Percentiles rank a stretch among this genome's conserved stretches.
Evolutionary conservation across 83 land plant species (phyloP).

Genomic region (Diphasiastrum complanatum): DNA sequence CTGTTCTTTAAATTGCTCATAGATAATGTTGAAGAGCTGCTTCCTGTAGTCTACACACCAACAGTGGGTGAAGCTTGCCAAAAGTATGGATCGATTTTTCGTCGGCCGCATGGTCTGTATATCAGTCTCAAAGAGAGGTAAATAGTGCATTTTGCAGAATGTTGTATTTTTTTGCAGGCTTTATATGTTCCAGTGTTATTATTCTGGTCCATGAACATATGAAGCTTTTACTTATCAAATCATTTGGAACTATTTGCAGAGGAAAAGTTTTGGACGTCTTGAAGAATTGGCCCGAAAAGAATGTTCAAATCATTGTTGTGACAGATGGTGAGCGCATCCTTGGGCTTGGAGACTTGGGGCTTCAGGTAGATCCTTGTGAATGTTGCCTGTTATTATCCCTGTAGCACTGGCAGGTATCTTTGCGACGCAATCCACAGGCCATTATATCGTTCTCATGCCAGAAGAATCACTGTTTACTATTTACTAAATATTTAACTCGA

Average conservation of each 20-base stretch:
- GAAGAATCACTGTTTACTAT: no score
- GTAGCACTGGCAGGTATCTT: no score
- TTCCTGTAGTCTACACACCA: slow-evolving; percentile 34
- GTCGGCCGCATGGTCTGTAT: slow-evolving; percentile 33
- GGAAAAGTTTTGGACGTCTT: slow-evolving; percentile 29
- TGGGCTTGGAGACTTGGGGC: slow-evolving; percentile 36
- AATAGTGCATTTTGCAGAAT: background rate
- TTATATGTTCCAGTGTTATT: background rate
- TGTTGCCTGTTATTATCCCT: no score
- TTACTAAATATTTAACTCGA: no score
- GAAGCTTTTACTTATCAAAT: no score
- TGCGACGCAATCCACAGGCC: no score
- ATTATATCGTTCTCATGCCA: no score
- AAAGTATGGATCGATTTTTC: slow-evolving; percentile 34
- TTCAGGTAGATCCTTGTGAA: no score
- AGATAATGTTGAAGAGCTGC: slow-evolving; percentile 34
- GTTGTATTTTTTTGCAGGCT: background rate
- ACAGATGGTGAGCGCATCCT: slow-evolving; percentile 38
- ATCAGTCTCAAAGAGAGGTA: slow-evolving; percentile 34
- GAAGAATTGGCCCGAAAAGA: slow-evolving; percentile 36
- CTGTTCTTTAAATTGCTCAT: slow-evolving; percentile 33
- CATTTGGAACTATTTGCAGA: no score
- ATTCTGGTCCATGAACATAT: no score
- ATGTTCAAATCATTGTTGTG: slow-evolving; percentile 36
- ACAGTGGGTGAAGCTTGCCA: slow-evolving; percentile 38